A percentile compares a stretch with the other conserved stretches of the same genome.
phyloP scores from a whole-genome alignment of 73 alveolate genomes.

The Durusdinium trenchii region DNA sequence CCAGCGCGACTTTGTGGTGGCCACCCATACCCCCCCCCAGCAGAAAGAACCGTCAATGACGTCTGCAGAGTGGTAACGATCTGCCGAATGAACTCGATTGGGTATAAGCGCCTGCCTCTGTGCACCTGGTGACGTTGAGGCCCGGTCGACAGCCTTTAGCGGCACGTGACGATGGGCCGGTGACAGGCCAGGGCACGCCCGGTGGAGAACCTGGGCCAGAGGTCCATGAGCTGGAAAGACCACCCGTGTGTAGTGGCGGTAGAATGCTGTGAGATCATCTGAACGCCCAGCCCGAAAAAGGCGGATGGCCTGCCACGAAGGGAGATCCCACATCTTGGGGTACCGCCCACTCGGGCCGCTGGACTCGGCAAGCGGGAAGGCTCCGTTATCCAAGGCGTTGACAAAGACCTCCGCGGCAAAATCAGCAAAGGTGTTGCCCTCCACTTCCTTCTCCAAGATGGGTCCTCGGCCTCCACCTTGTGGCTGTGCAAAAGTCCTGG shows the following conservation, averaged over 20 bases:
- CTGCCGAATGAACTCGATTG: no score
- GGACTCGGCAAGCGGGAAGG: no score
- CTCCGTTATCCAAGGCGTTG: neutral
- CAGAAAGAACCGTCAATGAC: no score
- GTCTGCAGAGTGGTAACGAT: no score
- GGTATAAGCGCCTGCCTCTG: conserved; percentile 45
- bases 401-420: no score
- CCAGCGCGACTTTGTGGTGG: no score
- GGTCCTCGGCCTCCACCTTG: conserved; percentile 15
- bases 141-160: neutral
- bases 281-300: no score
- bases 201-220: neutral
- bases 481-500: neutral
- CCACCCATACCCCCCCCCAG: no score
- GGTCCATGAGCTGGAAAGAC: neutral
- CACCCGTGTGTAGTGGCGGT: neutral
- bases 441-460: neutral
- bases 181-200: neutral
- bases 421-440: no score
- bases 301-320: no score
- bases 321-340: no score
- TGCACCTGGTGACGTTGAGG: neutral
- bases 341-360: no score
- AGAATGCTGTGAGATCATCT: neutral
- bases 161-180: neutral